Evolutionary conservation across 2,329 filamentous ascomycete species (phyloP), one percentile per base, ranked within the genome.

Genomic region (Zymoseptoria passerinii): DNA sequence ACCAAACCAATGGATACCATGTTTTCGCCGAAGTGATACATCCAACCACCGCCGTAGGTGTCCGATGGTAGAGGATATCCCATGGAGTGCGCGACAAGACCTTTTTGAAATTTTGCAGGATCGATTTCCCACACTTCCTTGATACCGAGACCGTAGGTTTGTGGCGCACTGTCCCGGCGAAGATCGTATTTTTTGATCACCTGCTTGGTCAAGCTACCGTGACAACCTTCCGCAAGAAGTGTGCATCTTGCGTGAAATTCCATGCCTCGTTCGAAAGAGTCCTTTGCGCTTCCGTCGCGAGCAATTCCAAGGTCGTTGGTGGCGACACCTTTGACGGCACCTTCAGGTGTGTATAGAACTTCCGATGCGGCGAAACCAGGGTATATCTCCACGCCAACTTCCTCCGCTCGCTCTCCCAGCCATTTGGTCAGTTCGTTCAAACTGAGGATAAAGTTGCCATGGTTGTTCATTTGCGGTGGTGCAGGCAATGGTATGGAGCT

Each of bases 21-120:
- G 75, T 97, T 99, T 68, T 99, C 92, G 44, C 92, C 94, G 74
- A 97, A 99, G 75, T 99, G 94, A 71, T 99, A 99, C 89, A 99
- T 92, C 86, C 91, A 99, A n/a, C 89, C 91, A 65, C 94, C 94
- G 65, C 94, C 94, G 72, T 99, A 99, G 8, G 92, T 94, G 71
- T 97, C 88, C 67, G 81, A 84, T 16, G 90, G 84, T 50, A 99
- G 77, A 19, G 94, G 94, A 70, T 95, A 97, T 19, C 94, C 94
- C 86, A 99, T 84, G 4, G 90, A 89, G 77, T 99, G 94, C 3
- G 86, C 83, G 51, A 97, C 83, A 65, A 92, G 80, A 55, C 94
- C 94, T 70, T 88, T 88, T 61, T 87, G 81, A 76, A 96, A 97
- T 75, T 95, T 97, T 67, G 89, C 90, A 0, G 94, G 91, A 67